Evolutionary conservation across 2,329 filamentous ascomycete species (phyloP), one percentile per base, ranked within the genome.

Genomic region (Ophiostoma fasciatum): DNA sequence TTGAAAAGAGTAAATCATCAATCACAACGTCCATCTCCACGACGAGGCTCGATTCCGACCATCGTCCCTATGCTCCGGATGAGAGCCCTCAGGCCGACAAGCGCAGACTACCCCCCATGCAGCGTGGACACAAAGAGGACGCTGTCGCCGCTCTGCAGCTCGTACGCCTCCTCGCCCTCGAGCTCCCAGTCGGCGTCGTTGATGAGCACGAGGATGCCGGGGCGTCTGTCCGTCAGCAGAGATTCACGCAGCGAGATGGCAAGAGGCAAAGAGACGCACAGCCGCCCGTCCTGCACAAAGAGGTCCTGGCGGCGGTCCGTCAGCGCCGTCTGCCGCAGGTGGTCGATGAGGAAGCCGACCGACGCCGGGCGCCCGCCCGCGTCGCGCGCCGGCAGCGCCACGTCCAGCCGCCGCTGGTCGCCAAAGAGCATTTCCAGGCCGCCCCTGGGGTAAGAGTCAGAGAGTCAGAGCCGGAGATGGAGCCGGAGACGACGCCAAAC

Each of bases 141-240:
- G 52, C 82, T 88, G 61, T 98, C 90, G 40, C 76, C 71, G 42
- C 65, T 59, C 58, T 88, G 76, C 39, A 98, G 61, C 58, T 85
- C 78, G 53, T 96, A 96, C 46, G 75, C 70, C 53, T 90, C 85
- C 59, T 96, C 88, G 14, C 87, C 90, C 59, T 96, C 90, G 11
- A 98, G 71, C 57, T 96, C 90, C 90, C 90, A 98, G 56, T 98
- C 90, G 19, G 85, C 83, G 49, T 98, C 90, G 54, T 98, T 98
- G 57, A 98, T 93, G 39, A 98, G 68, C 20, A 94, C 88, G 29
- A 98, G 71, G 55, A 98, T 94, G 3, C 90, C 90, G 5, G 90
- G 90, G 36, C 90, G 85, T 42, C 88, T 96, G 47, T 42, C 31
- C 18, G 31, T 39, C 31, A 35, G 31, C 12, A 15, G 31, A 19